A percentile compares a stretch with the other conserved stretches of the same genome.
Conservation (phyloP, 2,329 filamentous ascomycete species). For the Colletotrichum cuscutae region DNA sequence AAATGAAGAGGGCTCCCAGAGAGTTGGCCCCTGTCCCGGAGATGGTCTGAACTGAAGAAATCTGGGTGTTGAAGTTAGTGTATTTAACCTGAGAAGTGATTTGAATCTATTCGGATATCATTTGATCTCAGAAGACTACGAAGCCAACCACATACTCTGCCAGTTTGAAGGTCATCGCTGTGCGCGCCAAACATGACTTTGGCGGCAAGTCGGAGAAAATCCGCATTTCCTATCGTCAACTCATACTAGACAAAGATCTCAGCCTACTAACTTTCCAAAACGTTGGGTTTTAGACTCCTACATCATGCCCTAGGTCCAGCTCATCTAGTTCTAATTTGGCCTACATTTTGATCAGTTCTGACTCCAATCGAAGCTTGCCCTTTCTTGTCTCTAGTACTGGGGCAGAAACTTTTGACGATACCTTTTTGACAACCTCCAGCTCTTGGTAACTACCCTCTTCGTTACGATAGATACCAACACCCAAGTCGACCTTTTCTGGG, state of each 20-base stretch:
- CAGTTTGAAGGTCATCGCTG: conserved; percentile 6
- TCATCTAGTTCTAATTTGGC: conserved; percentile 38
- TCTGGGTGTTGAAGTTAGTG: conserved; percentile 20
- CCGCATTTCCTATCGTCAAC: conserved; percentile 44
- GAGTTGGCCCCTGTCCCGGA: conserved; percentile 50
- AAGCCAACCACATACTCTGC: background rate
- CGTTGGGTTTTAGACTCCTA: conserved; percentile 12
- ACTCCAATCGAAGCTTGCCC: background rate
- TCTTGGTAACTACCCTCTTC: conserved; percentile 46
- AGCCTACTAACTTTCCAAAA: background rate
- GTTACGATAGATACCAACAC: conserved; percentile 49
- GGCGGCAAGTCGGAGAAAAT: conserved; percentile 43
- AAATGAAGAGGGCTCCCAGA: conserved; percentile 45
- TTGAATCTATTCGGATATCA: background rate
- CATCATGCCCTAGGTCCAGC: conserved; percentile 41
- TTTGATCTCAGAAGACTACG: too few species aligned
- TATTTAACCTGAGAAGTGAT: too few species aligned
- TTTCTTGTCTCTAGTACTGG: too few species aligned
- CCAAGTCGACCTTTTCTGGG: conserved; percentile 47
- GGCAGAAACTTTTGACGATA: background rate
- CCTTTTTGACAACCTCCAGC: conserved; percentile 40
- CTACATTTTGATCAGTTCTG: conserved; percentile 19
- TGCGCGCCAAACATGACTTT: conserved; percentile 44
- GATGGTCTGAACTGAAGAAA: conserved; percentile 50
- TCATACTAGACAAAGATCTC: conserved; percentile 42